A percentile compares a stretch with the other conserved stretches of the same genome.
Evolutionary conservation across 257 asterid species (phyloP).

Genomic region (Scutellaria galericulata): DNA sequence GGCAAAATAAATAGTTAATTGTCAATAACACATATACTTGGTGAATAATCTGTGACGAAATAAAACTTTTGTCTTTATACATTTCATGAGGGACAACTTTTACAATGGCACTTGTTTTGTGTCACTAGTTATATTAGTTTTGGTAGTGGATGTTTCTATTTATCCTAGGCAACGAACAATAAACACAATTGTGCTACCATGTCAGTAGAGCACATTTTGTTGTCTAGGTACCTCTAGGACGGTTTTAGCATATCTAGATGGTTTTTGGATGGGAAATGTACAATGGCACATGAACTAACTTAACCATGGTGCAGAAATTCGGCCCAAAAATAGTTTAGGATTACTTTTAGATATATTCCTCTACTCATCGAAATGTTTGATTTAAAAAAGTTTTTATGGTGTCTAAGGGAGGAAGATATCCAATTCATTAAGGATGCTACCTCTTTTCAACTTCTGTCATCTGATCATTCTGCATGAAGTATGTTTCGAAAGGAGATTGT

Average conservation of each 20-base stretch:
- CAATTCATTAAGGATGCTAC: background rate
- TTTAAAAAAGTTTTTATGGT: background rate
- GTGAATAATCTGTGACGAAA: background rate
- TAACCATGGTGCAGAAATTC: background rate
- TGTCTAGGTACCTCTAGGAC: conserved; percentile 11
- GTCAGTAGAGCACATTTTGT: background rate
- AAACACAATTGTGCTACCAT: background rate
- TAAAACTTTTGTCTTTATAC: background rate
- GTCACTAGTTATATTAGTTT: background rate
- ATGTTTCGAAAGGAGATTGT: background rate
- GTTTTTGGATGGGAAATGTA: background rate
- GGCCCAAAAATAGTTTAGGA: background rate
- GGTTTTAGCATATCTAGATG: background rate
- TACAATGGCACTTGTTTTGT: background rate
- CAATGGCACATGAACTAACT: background rate
- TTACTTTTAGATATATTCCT: background rate
- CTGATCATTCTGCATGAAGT: background rate
- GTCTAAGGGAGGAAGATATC: background rate
- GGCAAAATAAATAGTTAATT: background rate
- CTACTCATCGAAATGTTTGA: background rate
- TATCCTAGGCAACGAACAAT: conserved; percentile 7
- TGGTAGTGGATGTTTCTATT: background rate
- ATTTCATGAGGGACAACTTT: conserved; percentile 7
- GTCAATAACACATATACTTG: conserved; percentile 1
- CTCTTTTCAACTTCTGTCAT: conserved; percentile 2